phyloP scores from a whole-genome alignment of 2,329 filamentous ascomycete genomes.

The Penicillium sp. region DNA sequence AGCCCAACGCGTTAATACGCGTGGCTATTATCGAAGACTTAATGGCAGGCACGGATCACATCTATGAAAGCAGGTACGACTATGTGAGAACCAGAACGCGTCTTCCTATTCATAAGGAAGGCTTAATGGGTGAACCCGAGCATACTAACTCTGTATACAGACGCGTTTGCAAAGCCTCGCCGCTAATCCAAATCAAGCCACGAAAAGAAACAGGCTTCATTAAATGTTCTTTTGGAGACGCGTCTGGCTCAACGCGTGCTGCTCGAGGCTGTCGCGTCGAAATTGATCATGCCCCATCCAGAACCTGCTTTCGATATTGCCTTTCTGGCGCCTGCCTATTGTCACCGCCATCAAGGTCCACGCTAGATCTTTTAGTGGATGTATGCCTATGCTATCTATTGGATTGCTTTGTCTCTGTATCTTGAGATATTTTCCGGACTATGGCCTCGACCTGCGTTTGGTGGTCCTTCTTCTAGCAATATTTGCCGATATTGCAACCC shows the following conservation, averaged over 20 bases:
- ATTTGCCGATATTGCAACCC: conserved; percentile 85
- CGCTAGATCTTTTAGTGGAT: conserved; percentile 95
- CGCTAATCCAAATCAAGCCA: too few species aligned
- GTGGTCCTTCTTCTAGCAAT: conserved; percentile 60
- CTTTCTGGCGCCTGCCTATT: conserved; percentile 85
- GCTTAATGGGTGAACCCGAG: background rate
- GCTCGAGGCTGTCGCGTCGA: too few species aligned
- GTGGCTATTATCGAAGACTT: too few species aligned
- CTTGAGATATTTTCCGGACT: conserved; percentile 87
- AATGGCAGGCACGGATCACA: too few species aligned
- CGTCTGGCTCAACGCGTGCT: too few species aligned
- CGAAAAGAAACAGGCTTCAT: too few species aligned
- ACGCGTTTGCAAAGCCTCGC: too few species aligned
- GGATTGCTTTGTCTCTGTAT: conserved; percentile 86
- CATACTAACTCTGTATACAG: too few species aligned
- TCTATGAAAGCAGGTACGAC: background rate
- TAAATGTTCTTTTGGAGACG: too few species aligned
- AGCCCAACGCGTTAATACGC: too few species aligned
- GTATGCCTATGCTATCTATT: conserved; percentile 94
- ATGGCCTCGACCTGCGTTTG: conserved; percentile 78
- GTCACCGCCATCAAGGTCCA: conserved; percentile 91
- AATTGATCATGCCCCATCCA: too few species aligned
- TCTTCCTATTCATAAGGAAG: background rate
- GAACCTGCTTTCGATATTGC: conserved; percentile 74
- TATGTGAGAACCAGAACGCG: background rate